Base-by-base conservation (phyloP, 2,329 filamentous ascomycete species). In the Alternaria rosae region DNA sequence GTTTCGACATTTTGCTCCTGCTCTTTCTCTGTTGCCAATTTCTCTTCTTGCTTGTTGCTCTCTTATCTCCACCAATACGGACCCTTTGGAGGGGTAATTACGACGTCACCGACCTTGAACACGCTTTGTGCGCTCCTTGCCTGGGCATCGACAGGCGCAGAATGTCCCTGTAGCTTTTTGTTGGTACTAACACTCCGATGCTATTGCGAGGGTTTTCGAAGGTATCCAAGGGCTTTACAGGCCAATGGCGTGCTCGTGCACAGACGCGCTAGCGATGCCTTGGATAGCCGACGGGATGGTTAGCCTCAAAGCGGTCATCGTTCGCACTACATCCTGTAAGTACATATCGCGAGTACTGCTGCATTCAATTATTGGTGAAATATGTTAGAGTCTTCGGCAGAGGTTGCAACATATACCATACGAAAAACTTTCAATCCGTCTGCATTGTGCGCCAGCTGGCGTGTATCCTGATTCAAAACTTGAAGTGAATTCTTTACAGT, bases 201-300 rank as follows among this genome's bases (percentile, higher is more conserved):
- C 30, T 35, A 53, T 48, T 52, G 32, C 59, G 50, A 51, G 21
- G 30, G 32, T 50, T 35, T 28, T 54, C 54, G 20, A 20, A 47
- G 28, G 30, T 35, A 17, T 50, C 6, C 15, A 54, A 50, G 32
- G 38, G n/a, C 47, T 38, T 28, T 50, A 50, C 54, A 65, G 52
- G 52, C 57, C 59, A 70, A 70, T 70, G 64, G 64, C 67, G 67
- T 70, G 67, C 67, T 70, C 59, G 63, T 58, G 67, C 67, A 68
- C 66, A 68, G 67, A 70, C 66, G 47, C 65, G 50, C 52, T 61
- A 52, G 44, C 38, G 28, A 50, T 57, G 43, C 61, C 61, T 64
- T 57, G 41, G 57, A 61, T 66, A 66, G 64, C 64, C 62, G 62
- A 53, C 26, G 38, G 28, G 62, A 48, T 32, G 38, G 28, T 56